These are phyloP conservation scores for Elongisporangium anandrum DNA, from an alignment of 352 stramenopile species.

Conservation along the genomic window DNA sequence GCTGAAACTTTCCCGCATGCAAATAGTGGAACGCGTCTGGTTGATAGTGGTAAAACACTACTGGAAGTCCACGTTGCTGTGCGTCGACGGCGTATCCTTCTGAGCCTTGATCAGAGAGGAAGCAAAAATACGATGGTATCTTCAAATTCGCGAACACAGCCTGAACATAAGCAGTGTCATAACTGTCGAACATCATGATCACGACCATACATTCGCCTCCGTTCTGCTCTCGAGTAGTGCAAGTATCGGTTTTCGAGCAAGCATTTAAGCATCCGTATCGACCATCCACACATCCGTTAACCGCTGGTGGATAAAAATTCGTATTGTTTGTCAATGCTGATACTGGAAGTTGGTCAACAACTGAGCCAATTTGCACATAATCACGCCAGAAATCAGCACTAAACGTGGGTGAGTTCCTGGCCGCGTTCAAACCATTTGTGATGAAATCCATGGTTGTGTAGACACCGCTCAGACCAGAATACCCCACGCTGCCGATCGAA, in stretches of 20 bases:
- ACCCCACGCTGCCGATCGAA: constrained; percentile 15
- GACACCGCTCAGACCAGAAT: constrained; percentile 26
- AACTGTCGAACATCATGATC: constrained; percentile 30
- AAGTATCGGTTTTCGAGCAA: constrained; percentile 41
- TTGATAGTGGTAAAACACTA: constrained; percentile 53
- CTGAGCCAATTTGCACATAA: constrained; percentile 19
- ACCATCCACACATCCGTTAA: constrained; percentile 16
- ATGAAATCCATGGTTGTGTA: constrained; percentile 38
- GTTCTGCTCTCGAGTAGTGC: constrained; percentile 19
- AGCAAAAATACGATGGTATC: constrained; percentile 39
- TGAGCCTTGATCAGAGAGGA: constrained; percentile 19
- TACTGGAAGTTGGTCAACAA: constrained; percentile 20
- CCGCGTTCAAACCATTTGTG: constrained; percentile 16
- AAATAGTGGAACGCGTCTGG: constrained; percentile 34
- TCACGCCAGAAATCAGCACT: constrained; percentile 48
- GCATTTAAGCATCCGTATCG: constrained; percentile 31
- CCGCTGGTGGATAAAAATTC: constrained; percentile 20
- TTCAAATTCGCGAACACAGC: constrained; percentile 32
- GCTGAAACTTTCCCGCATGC: constrained; percentile 21
- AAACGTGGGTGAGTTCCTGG: constrained; percentile 12
- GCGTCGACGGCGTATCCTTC: constrained; percentile 23
- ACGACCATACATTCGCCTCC: constrained; percentile 36
- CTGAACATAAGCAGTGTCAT: constrained; percentile 36
- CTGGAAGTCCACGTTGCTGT: constrained; percentile 15
- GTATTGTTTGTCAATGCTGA: constrained; percentile 22